These are phyloP conservation scores for Miamiensis avidus DNA, from an alignment of 169 alveolate genomes.

Conservation along the genomic window DNA sequence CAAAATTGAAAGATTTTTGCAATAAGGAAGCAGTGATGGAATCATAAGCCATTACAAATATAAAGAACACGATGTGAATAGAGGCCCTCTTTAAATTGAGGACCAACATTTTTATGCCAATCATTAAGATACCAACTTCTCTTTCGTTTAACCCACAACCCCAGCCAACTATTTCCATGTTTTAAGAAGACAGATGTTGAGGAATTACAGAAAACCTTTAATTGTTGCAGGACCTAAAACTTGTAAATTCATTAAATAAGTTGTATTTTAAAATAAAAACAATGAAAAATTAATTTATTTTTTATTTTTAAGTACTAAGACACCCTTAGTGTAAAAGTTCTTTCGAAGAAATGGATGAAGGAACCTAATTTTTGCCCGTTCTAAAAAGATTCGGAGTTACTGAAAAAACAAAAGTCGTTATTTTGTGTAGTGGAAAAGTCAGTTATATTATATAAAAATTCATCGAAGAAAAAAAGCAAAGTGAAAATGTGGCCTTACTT, in stretches of 20 bases:
- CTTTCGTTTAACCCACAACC: conserved; percentile 54
- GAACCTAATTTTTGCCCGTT: conserved; percentile 55
- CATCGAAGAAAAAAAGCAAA: conserved; percentile 37
- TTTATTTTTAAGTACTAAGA: conserved; percentile 43
- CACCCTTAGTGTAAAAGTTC: conserved; percentile 52
- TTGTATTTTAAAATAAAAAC: not conserved
- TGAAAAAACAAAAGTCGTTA: conserved; percentile 26
- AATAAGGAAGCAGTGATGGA: conserved; percentile 33
- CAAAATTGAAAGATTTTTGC: conserved; percentile 70
- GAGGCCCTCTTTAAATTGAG: conserved; percentile 2
- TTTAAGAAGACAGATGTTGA: conserved; percentile 75
- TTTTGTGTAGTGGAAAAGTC: conserved; percentile 59
- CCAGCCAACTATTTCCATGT: conserved; percentile 72
- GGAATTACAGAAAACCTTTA: conserved; percentile 74
- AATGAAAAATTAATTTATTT: not conserved
- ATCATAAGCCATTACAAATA: conserved; percentile 28
- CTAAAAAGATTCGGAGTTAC: conserved; percentile 34
- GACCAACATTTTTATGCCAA: conserved; percentile 21
- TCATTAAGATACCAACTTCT: conserved; percentile 53
- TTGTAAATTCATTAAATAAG: conserved; percentile 17
- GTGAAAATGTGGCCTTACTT: conserved; percentile 32
- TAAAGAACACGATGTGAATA: conserved; percentile 25
- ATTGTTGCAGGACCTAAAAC: conserved; percentile 71
- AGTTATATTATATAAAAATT: conserved; percentile 49
- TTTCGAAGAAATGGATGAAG: conserved; percentile 47